Percentiles rank a stretch among this genome's conserved stretches.
phyloP scores from a whole-genome alignment of 352 stramenopile genomes.

The Phytopythium delawarense region DNA sequence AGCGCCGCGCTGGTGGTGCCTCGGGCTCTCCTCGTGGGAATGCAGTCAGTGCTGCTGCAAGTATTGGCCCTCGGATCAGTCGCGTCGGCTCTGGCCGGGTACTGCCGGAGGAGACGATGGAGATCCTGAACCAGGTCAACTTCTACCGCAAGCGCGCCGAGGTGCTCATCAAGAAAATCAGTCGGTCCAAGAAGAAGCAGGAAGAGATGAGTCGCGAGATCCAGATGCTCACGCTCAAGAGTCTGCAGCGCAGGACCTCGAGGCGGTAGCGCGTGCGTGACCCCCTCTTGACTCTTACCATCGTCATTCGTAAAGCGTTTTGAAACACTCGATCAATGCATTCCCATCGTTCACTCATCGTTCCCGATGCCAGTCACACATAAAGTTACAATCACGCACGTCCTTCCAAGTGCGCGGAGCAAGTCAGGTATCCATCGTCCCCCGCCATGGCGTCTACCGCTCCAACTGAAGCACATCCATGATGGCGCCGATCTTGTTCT shows the following conservation, averaged over 20 bases:
- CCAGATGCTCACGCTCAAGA: slow-evolving; percentile 53
- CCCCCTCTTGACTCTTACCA: too few relatives aligned
- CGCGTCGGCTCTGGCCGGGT: slow-evolving; percentile 22
- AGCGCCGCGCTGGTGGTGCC: neutral
- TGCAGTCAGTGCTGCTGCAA: neutral
- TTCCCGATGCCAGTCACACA: neutral
- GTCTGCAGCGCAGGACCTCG: slow-evolving; percentile 29
- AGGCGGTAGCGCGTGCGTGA: slow-evolving; percentile 7
- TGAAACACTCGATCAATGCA: neutral
- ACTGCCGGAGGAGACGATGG: slow-evolving; percentile 49
- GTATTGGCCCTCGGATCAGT: neutral
- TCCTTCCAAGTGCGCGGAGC: neutral
- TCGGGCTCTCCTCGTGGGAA: neutral
- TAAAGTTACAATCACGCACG: neutral
- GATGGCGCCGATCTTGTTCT: slow-evolving; percentile 84
- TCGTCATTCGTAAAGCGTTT: neutral
- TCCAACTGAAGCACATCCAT: slow-evolving; percentile 75
- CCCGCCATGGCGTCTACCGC: neutral
- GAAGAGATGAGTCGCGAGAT: slow-evolving; percentile 65
- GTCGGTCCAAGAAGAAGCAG: slow-evolving; percentile 51
- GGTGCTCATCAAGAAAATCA: slow-evolving; percentile 67
- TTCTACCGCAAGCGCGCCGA: slow-evolving; percentile 63
- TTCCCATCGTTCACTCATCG: neutral
- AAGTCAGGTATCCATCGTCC: neutral
- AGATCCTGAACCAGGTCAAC: slow-evolving; percentile 49